Base-by-base conservation (phyloP, 768 basidiomycete species). In the Pholiota microspora region DNA sequence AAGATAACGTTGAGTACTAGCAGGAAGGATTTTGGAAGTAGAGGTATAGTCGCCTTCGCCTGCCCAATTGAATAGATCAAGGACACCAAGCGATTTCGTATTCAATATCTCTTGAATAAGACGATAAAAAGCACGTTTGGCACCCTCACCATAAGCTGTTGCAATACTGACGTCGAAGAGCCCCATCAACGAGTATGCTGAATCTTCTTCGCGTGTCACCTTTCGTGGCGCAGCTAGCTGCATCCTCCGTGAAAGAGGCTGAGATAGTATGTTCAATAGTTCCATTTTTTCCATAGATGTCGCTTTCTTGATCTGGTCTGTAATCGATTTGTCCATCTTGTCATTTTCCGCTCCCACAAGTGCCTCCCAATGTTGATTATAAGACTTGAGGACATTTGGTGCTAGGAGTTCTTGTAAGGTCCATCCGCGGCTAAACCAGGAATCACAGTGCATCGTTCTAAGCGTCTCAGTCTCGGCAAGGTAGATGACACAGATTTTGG, bases 341-440 rank as follows among this genome's bases (percentile, higher is more conserved):
- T 50, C 32, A 23, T 29, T 46, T 1, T 49, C 23, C 12, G 34
- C 2, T 7, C 24, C 25, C 4, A 35, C 18, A 13, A 51, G 45
- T 21, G 5, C 16, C 3, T 53, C 24, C 56, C 56, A 57, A 8
- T 44, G 27, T 9, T 8, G 27, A 18, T 45, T 34, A 18, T 57
- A 52, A 16, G 54, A 57, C 13, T 48, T 27, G 16, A 57, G 16
- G 8, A 23, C 3, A 12, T 24, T n/a, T 0, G 56, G 56, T 7
- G 56, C 56, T 2, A 57, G 42, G n/a, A 57, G 27, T 23, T 57
- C 56, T 32, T 57, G 56, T n/a, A 57, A 44, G 5, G 56, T 57
- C 56, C 56, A 57, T 4, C 56, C 56, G 9, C 56, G 47, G 2
- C 38, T 49, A 34, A 57, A 57, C 56, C 56, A 57, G 7, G 52